These are phyloP conservation scores for Paraphoma chrysanthemicola DNA, from an alignment of 2,329 filamentous ascomycete species.

Conservation along the genomic window DNA sequence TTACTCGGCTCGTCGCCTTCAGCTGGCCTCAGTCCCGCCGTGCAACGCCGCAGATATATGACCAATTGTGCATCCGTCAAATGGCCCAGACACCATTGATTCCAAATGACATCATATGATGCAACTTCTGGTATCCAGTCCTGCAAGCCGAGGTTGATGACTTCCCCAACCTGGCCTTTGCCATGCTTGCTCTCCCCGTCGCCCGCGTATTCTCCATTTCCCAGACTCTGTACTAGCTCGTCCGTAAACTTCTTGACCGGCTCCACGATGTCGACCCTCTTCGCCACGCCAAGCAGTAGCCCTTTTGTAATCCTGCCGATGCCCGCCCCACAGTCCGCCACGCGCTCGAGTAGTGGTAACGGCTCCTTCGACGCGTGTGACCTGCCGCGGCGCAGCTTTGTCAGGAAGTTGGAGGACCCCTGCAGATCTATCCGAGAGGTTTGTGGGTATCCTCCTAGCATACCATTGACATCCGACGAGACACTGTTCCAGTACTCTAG, in stretches of 20 bases:
- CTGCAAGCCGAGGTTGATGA: slow-evolving; percentile 78
- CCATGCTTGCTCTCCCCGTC: slow-evolving; percentile 23
- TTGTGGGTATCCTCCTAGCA: slow-evolving; percentile 78
- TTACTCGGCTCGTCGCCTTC: slow-evolving; percentile 50
- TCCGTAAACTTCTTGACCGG: slow-evolving; percentile 82
- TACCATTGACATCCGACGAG: slow-evolving; percentile 68
- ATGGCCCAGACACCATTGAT: slow-evolving; percentile 89
- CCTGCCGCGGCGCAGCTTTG: slow-evolving; percentile 61
- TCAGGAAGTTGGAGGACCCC: slow-evolving; percentile 72
- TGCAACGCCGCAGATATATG: slow-evolving; percentile 69
- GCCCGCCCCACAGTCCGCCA: slow-evolving; percentile 69
- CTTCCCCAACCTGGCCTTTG: slow-evolving; percentile 62
- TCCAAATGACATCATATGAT: slow-evolving; percentile 83
- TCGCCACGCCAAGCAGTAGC: slow-evolving; percentile 73
- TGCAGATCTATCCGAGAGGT: slow-evolving; percentile 75
- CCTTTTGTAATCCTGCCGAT: slow-evolving; percentile 85
- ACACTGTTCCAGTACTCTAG: slow-evolving; percentile 61
- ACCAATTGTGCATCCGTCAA: slow-evolving; percentile 77
- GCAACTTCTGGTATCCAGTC: slow-evolving; percentile 63
- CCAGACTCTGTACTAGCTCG: slow-evolving; percentile 52
- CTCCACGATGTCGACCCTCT: slow-evolving; percentile 81
- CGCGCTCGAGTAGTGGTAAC: slow-evolving; percentile 47
- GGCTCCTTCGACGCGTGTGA: slow-evolving; percentile 27
- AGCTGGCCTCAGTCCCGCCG: slow-evolving; percentile 51
- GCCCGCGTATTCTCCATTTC: slow-evolving; percentile 27